Evolutionary conservation across 2,329 filamentous ascomycete species (phyloP), one percentile per base, ranked within the genome.

Genomic region (Aspergillus cejpii): DNA sequence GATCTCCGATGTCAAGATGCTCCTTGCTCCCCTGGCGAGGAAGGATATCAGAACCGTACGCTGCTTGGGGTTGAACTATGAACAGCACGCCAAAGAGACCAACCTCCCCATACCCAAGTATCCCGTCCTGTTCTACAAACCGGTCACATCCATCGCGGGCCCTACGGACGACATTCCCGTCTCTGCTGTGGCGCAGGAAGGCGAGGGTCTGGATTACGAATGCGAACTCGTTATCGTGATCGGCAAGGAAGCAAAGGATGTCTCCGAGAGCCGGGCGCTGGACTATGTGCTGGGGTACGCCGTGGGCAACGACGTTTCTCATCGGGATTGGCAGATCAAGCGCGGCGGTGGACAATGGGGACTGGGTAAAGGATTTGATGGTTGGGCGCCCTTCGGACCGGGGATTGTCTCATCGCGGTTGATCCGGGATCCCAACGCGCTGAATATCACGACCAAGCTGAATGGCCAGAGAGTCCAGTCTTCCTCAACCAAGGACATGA

Each of bases 231-330:
- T 88, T 11, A 74, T 80, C 28, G 72, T 90, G 6, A 87, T 90
- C 50, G 83, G 84, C 19, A 83, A 81, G 64, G 70, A 76, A 48
- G 83, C 80, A 48, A 67, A 71, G 34, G 75, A 88, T 59, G 80
- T 90, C 10, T 64, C 79, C 1, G 82, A 85, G 65, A 71, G 72
- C 1, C 65, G 78, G 17, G 85, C 85, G 0, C 69, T 89, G n/a
- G 70, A 82, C 41, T 82, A 86, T 57, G 83, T 90, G 2, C 71
- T 88, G 1, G 86, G 86, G 4, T 90, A 89, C 60, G 74, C 81
- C 2, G 77, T 86, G 26, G 84, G 85, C 43, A 86, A 91, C 65
- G 86, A 91, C 62, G 77, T 91, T n/a, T 87, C 82, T 8, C 84
- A 87, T 66, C 79, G 85, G 31, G 83, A 87, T 52, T 89, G 84